A percentile compares a stretch with the other conserved stretches of the same genome.
Evolutionary conservation across 140 eudicot genomes (phyloP).

Genomic region (Senecio squalidus): DNA sequence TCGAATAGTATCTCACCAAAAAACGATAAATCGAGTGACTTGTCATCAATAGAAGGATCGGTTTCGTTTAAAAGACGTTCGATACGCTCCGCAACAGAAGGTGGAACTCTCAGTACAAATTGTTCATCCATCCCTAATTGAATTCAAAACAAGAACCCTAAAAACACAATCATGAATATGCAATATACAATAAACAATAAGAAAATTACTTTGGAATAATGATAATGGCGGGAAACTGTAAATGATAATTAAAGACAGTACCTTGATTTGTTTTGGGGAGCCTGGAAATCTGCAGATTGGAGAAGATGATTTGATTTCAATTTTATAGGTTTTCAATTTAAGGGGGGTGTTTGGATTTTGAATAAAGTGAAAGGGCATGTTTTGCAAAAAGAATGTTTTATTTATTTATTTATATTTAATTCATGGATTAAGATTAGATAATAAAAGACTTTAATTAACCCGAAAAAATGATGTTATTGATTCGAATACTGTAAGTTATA

Average conservation of each 20-base stretch:
- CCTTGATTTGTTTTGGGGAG: not conserved
- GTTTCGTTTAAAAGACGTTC: slow-evolving; percentile 56
- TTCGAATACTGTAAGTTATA: too few relatives aligned
- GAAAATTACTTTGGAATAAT: not conserved
- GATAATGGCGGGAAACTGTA: too few relatives aligned
- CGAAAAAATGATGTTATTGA: too few relatives aligned
- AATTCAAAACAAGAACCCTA: not conserved
- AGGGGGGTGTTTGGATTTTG: not conserved
- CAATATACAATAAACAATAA: not conserved
- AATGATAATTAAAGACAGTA: too few relatives aligned
- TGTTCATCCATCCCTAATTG: slow-evolving; percentile 68
- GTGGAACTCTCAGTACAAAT: slow-evolving; percentile 74
- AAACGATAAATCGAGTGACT: slow-evolving; percentile 60
- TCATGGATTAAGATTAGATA: too few relatives aligned
- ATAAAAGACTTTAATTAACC: too few relatives aligned
- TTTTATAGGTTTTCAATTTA: not conserved
- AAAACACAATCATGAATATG: not conserved
- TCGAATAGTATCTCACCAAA: slow-evolving; percentile 43
- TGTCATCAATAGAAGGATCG: slow-evolving; percentile 25
- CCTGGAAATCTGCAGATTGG: not conserved
- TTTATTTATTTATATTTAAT: too few relatives aligned
- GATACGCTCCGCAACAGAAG: slow-evolving; percentile 73
- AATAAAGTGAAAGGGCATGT: too few relatives aligned
- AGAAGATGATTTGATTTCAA: not conserved
- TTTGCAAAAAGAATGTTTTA: too few relatives aligned